Conservation (phyloP, 306 rosid genomes). For the Acacia crassicarpa region DNA sequence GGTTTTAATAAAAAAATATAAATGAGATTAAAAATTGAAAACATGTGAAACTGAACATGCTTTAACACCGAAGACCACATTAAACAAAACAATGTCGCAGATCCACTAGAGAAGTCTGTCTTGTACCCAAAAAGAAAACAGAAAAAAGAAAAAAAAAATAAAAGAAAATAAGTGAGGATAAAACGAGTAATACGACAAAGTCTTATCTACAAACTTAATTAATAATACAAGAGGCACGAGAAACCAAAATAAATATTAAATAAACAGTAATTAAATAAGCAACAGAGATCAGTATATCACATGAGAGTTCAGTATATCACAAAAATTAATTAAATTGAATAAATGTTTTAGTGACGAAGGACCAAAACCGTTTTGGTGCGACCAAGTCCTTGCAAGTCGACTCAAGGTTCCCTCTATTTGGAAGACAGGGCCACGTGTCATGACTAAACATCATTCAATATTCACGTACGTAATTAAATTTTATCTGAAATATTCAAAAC, state of each 20-base stretch:
- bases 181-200: background rate
- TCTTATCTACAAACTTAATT: background rate
- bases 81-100: too few relatives aligned
- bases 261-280: background rate
- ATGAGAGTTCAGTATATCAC: background rate
- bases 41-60: too few relatives aligned
- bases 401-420: background rate
- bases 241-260: conserved; percentile 1
- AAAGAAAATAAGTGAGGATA: background rate
- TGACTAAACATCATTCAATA: background rate
- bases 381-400: background rate
- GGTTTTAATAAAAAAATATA: too few relatives aligned
- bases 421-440: background rate
- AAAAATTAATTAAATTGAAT: too few relatives aligned
- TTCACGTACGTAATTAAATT: background rate
- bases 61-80: too few relatives aligned
- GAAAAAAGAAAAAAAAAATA: too few relatives aligned
- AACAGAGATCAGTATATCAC: background rate
- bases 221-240: background rate
- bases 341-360: background rate
- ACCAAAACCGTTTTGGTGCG: background rate
- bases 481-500: too few relatives aligned
- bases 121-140: background rate
- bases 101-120: background rate
- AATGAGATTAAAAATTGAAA: background rate